Base-by-base conservation (phyloP, 768 basidiomycete genomes). In the Boletus eberwhitei region DNA sequence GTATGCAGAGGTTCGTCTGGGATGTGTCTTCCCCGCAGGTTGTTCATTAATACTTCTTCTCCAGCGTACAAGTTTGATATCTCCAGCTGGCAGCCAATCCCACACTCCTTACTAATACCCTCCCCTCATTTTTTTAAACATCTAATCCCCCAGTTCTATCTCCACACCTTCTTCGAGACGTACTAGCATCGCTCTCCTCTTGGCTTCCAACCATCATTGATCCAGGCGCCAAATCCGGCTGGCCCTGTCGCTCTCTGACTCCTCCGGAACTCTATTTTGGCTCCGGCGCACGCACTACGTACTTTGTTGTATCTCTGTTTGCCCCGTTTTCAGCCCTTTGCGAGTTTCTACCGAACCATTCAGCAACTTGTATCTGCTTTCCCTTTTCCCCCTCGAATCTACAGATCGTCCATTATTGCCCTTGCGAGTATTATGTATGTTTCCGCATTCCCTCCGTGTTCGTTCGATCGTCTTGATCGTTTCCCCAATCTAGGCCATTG, bases 361-460 rank as follows among this genome's bases (percentile, higher is more conserved):
- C 51, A 53, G 48, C 42, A 44, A 42, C 54, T 21, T 42, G 43
- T 24, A 26, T 8, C 53, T 14, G 26, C 40, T 4, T 37, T 39
- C 12, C 56, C 44, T 41, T 34, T 29, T 34, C 19, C 21, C 29
- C 39, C 8, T 8, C 11, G 9, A 29, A 2, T 48, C 43, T n/a
- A 16, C 42, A 48, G 48, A 51, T 59, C 39, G 24, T 42, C 45
- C 45, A 52, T 59, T 57, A 39, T 21, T 42, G 8, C 24, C 38
- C n/a, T 19, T 8, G 43, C 42, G 31, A 34, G 50, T 58, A 51
- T 59, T 35, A 70, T 70, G 66, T 68, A 46, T 19, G 66, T 54
- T 16, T 16, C 50, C 52, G 52, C 38, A 5, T 45, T 50, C 16
- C 45, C 22, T 40, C 41, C 22, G 16, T 8, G 0, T 26, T 40